Conservation (phyloP, 768 basidiomycete genomes). For the Heimioporus sp. region DNA sequence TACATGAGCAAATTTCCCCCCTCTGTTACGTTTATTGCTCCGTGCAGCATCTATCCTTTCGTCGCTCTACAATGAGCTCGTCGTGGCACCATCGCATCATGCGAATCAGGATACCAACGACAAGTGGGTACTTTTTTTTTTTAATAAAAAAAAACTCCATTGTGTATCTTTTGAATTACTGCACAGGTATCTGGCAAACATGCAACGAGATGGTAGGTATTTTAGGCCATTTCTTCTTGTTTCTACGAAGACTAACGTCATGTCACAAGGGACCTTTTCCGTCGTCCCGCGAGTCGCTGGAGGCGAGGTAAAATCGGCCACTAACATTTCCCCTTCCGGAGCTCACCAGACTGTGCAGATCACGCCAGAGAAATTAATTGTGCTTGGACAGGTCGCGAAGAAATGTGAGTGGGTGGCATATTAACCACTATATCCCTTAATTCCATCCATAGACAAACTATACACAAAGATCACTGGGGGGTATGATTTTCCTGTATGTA, state of each 20-base stretch:
- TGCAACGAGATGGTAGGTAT: slow-evolving; percentile 56
- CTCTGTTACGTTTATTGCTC: not conserved
- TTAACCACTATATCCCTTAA: not conserved
- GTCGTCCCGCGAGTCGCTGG: slow-evolving; percentile 71
- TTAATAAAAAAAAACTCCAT: too few relatives aligned
- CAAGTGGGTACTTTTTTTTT: slow-evolving; percentile 5
- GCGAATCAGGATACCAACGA: slow-evolving; percentile 76
- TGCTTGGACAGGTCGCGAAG: slow-evolving; percentile 61
- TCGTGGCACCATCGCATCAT: slow-evolving; percentile 62
- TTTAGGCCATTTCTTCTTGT: not conserved
- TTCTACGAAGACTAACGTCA: not conserved
- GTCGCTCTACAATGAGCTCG: slow-evolving; percentile 58
- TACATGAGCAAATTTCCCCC: not conserved
- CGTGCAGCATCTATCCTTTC: slow-evolving; percentile 39
- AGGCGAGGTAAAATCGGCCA: slow-evolving; percentile 47
- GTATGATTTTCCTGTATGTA: slow-evolving; percentile 9
- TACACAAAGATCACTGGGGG: slow-evolving; percentile 62
- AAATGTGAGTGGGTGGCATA: slow-evolving; percentile 41
- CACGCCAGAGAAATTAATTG: slow-evolving; percentile 64
- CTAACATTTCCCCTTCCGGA: not conserved
- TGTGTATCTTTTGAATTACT: not conserved
- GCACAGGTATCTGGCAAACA: slow-evolving; percentile 61
- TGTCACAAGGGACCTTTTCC: slow-evolving; percentile 51
- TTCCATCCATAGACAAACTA: slow-evolving; percentile 36
- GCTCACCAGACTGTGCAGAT: slow-evolving; percentile 26